Evolutionary conservation across 805 yeast genomes (phyloP).

Genomic region (Starmerella apis): DNA sequence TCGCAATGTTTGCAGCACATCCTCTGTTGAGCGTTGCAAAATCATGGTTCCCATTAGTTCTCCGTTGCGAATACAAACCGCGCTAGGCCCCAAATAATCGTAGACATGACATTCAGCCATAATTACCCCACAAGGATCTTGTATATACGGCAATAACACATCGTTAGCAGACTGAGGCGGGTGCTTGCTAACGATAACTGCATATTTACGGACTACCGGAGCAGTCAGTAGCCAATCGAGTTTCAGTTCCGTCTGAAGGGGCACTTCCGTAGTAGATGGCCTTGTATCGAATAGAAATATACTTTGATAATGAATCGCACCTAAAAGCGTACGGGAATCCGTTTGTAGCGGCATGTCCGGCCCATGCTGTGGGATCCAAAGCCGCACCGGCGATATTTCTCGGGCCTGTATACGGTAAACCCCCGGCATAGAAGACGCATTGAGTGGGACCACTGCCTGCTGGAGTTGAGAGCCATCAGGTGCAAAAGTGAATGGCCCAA

Average conservation of each 20-base stretch:
- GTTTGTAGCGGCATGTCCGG: constrained; percentile 8
- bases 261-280: background rate
- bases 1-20: constrained; percentile 3
- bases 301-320: constrained; percentile 16
- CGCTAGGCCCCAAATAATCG: constrained; percentile 32
- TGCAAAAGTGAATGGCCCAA: constrained; percentile 20
- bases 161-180: background rate
- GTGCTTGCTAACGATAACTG: constrained; percentile 16
- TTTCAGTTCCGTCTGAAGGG: background rate
- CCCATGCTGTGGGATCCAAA: constrained; percentile 17
- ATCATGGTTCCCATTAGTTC: constrained; percentile 24
- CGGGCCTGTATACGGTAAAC: constrained; percentile 21
- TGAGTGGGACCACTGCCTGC: constrained; percentile 15
- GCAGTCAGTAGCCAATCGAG: constrained; percentile 9
- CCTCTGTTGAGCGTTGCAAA: constrained; percentile 18
- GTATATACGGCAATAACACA: constrained; percentile 15
- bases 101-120: constrained; percentile 28
- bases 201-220: constrained; percentile 15
- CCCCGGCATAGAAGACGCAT: constrained; percentile 22
- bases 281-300: constrained; percentile 23
- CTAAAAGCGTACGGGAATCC: constrained; percentile 13
- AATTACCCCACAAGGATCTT: constrained; percentile 26
- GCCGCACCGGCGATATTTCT: constrained; percentile 14
- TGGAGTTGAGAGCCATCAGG: constrained; percentile 14
- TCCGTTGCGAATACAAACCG: constrained; percentile 27